phyloP scores from a whole-genome alignment of 305 asterid genomes.

The Euphrasia arctica region DNA sequence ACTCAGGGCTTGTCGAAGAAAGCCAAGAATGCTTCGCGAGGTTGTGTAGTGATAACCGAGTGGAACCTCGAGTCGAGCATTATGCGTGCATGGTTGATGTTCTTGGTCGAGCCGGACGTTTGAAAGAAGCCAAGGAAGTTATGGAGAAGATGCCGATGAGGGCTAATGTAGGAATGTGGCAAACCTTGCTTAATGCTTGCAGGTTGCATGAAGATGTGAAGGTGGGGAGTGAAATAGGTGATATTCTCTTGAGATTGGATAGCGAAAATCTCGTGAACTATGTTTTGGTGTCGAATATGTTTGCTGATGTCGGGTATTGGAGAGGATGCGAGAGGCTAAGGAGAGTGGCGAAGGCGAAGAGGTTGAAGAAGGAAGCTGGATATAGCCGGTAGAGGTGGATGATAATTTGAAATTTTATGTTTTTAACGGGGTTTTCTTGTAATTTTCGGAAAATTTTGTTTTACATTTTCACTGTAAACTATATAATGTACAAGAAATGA shows the following conservation, averaged over 20 bases:
- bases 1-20: slow-evolving; percentile 57
- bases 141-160: slow-evolving; percentile 41
- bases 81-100: not conserved
- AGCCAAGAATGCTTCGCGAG: slow-evolving; percentile 45
- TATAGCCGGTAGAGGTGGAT: slow-evolving; percentile 50
- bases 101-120: not conserved
- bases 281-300: slow-evolving; percentile 52
- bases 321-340: slow-evolving; percentile 50
- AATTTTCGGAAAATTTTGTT: too few species aligned
- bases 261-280: slow-evolving; percentile 15
- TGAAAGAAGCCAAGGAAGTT: slow-evolving; percentile 6
- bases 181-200: slow-evolving; percentile 58
- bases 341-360: slow-evolving; percentile 40
- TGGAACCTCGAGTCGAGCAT: slow-evolving; percentile 58
- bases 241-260: slow-evolving; percentile 43
- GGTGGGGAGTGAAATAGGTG: slow-evolving; percentile 49
- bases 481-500: not conserved
- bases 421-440: too few species aligned
- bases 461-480: too few species aligned
- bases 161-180: slow-evolving; percentile 54
- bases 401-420: too few species aligned
- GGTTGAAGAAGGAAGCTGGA: slow-evolving; percentile 58
- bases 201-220: slow-evolving; percentile 46
- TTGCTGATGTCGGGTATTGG: slow-evolving; percentile 50
- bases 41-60: slow-evolving; percentile 33